A percentile compares a stretch with the other conserved stretches of the same genome.
Conservation (phyloP, 352 stramenopile genomes). For the Globisporangium polare region DNA sequence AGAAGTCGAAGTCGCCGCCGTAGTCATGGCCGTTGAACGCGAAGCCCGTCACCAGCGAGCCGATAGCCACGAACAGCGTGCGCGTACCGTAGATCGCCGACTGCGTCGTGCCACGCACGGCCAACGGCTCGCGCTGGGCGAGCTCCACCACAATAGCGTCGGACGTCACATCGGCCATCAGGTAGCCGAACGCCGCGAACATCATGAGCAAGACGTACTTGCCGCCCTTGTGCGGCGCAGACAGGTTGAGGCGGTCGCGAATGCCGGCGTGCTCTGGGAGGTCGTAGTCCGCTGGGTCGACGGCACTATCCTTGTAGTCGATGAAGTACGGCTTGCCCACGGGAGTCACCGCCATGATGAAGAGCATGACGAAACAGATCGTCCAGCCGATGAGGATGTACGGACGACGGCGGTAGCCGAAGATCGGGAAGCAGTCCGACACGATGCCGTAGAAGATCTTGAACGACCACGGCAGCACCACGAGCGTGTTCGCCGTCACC, state of each 20-base stretch:
- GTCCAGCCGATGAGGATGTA: background rate
- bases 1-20: constrained; percentile 48
- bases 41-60: constrained; percentile 38
- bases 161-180: constrained; percentile 45
- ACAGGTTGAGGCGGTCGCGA: constrained; percentile 28
- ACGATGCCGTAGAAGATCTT: constrained; percentile 52
- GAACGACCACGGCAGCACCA: constrained; percentile 55
- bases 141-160: constrained; percentile 54
- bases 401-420: constrained; percentile 1
- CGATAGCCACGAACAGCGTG: constrained; percentile 40
- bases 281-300: constrained; percentile 1
- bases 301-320: constrained; percentile 13
- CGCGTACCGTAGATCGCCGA: constrained; percentile 47
- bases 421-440: constrained; percentile 34
- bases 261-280: constrained; percentile 23
- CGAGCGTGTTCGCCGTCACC: constrained; percentile 38
- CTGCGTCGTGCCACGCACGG: constrained; percentile 47
- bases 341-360: constrained; percentile 42
- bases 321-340: constrained; percentile 56
- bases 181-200: constrained; percentile 44
- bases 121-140: constrained; percentile 50
- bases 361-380: constrained; percentile 18
- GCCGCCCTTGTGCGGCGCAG: constrained; percentile 25
- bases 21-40: constrained; percentile 50
- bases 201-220: constrained; percentile 60